Base-by-base conservation (phyloP, 495 filamentous ascomycete genomes). In the Hypomontagnella submonticulosa region DNA sequence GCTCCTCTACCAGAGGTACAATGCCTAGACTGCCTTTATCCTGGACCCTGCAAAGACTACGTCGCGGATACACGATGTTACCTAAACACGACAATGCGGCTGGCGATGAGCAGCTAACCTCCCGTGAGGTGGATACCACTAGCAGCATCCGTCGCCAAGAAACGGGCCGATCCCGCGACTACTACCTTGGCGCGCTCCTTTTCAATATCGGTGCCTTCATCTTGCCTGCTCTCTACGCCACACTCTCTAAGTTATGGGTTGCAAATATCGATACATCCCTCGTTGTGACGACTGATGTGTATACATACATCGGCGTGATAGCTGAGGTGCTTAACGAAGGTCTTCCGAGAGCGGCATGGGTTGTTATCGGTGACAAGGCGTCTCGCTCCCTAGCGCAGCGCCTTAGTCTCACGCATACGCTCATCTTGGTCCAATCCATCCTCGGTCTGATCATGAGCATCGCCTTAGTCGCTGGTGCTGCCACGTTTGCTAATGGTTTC, bases 281-380 rank as follows among this genome's bases (percentile, higher is more conserved):
- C 41, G 86, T 92, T n/a, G 89, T 83, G 12, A 90, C 86, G 5
- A 90, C 89, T 0, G 89, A 91, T 55, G 73, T 75, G 15, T 81
- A 81, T 63, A 81, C 75, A 1, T 85, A 85, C 66, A 89, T 92
- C 62, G 81, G 84, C 20, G 79, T 85, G 13, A 79, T 91, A 12
- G 84, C 81, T 0, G 84, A 92, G 64, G 88, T 90, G 0, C 74
- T 92, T 40, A 92, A 92, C 73, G 89, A 93, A 67, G 88, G 89
- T 11, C 84, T 92, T 5, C 90, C 89, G 0, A 79, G 89, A 18
- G 83, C 88, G 0, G 82, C 89, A 5, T 92, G 87, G 86, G 75
- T 88, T 12, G 79, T 89, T 57, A 92, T 92, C 63, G 90, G 86
- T 8, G 88, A 92, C 75, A 83, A 83, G 48, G 71, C 81, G 5